phyloP scores from a whole-genome alignment of 2,329 filamentous ascomycete species.

The Clonostachys chloroleuca region DNA sequence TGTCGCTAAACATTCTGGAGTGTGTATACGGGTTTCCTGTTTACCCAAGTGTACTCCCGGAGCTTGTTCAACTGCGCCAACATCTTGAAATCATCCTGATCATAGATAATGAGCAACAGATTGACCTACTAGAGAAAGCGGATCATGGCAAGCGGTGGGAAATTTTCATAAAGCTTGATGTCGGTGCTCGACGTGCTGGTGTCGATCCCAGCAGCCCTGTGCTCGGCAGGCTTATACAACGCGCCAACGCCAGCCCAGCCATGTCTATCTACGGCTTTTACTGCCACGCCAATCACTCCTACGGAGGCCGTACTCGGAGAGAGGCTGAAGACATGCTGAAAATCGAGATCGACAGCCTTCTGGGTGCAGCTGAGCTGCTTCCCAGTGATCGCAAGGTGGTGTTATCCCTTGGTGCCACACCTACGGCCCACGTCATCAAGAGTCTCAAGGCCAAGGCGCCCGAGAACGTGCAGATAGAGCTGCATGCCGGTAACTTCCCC shows the following conservation, averaged over 20 bases:
- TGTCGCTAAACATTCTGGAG: conserved; percentile 4
- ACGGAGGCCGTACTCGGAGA: conserved; percentile 18
- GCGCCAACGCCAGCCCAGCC: conserved; percentile 15
- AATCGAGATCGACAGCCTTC: conserved; percentile 20
- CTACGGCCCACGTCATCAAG: conserved; percentile 26
- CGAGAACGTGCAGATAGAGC: conserved; percentile 22
- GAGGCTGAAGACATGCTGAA: conserved; percentile 21
- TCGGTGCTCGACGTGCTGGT: conserved; percentile 26
- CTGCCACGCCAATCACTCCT: conserved; percentile 30
- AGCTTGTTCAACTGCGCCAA: conserved; percentile 17
- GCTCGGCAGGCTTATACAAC: conserved; percentile 16
- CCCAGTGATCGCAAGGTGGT: conserved; percentile 15
- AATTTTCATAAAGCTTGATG: conserved; percentile 29
- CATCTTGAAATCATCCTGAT: conserved; percentile 25
- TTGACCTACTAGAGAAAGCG: conserved; percentile 17
- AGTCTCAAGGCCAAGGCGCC: conserved; percentile 19
- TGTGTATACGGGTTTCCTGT: conserved; percentile 33
- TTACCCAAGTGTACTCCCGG: conserved; percentile 21
- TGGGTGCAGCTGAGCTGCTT: conserved; percentile 20
- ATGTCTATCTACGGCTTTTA: conserved; percentile 28
- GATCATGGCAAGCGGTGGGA: conserved; percentile 16
- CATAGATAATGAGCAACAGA: conserved; percentile 27
- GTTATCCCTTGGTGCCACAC: conserved; percentile 26
- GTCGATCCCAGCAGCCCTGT: conserved; percentile 15
- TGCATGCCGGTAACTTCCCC: conserved; percentile 30